phyloP scores from a whole-genome alignment of 2,329 filamentous ascomycete genomes.

The Beauveria rudraprayagi region DNA sequence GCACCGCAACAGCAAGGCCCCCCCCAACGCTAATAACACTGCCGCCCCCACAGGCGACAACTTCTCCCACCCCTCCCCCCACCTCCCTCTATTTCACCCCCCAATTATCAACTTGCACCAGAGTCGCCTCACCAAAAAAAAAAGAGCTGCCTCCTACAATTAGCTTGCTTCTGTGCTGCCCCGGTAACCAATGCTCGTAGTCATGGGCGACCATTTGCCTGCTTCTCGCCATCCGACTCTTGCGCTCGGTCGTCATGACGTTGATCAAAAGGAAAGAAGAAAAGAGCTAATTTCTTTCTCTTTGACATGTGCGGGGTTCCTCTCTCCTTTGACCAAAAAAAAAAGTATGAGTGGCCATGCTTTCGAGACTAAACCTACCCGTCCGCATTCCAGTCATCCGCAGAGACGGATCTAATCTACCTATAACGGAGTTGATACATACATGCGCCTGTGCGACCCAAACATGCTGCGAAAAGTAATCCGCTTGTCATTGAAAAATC shows the following conservation, averaged over 20 bases:
- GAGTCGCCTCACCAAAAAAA: too few relatives aligned
- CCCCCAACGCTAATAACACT: too few relatives aligned
- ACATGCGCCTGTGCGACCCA: too few relatives aligned
- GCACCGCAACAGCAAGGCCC: neutral
- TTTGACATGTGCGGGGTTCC: neutral
- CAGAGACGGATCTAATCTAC: neutral
- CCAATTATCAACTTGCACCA: too few relatives aligned
- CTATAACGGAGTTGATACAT: too few relatives aligned
- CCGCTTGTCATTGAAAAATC: too few relatives aligned
- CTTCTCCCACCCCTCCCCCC: neutral
- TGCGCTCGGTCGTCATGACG: neutral
- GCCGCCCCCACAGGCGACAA: neutral
- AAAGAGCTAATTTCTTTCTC: neutral
- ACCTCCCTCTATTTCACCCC: too few relatives aligned
- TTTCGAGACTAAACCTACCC: neutral
- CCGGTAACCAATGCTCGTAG: conserved; percentile 9
- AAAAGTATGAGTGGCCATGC: too few relatives aligned
- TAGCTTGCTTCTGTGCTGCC: neutral
- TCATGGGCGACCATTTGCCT: conserved; percentile 2
- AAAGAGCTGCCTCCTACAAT: too few relatives aligned
- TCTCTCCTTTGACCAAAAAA: neutral
- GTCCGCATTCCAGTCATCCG: conserved; percentile 3
- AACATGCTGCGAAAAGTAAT: too few relatives aligned
- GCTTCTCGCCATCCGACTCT: neutral
- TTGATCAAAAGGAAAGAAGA: neutral